Base-by-base conservation (phyloP, 2,329 filamentous ascomycete species). In the Westerdykella ornata region DNA sequence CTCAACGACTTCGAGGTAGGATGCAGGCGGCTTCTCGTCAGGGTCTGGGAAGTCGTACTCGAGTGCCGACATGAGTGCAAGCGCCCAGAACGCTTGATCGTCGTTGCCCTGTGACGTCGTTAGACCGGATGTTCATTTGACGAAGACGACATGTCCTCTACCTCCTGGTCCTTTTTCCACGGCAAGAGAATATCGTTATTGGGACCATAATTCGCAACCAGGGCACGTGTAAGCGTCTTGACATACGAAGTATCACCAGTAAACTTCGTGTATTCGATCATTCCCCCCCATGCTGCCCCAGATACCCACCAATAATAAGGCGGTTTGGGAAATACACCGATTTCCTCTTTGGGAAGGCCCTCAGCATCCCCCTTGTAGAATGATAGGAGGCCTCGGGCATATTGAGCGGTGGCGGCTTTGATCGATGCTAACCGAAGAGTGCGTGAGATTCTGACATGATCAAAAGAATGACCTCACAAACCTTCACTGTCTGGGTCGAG, bases 71-170 rank as follows among this genome's bases (percentile, higher is more conserved):
- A 88, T 74, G 46, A 80, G 74, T 12, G 80, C 73, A 18, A 85
- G 79, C 9, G 74, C 79, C 84, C 84, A 88, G 59, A 86, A 86
- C 22, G 78, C 80, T 57, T 86, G 80, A 56, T 88, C 84, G 51
- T 87, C 84, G 50, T 87, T 88, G 39, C 83, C 82, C 60, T 84
- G 38, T 16, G 35, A 3, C 19, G 4, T 3, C 2, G 30, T 47
- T 31, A 49, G 41, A 14, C 4, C 12, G 22, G 22, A 8, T 26
- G 6, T 5, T 18, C n/a, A 11, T 15, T n/a, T 8, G 8, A 8
- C 14, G 13, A n/a, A 29, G 16, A n/a, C 11, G 18, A 16, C 3
- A 4, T 30, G 15, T 31, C 51, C 15, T 7, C 30, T 44, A 60
- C 60, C 28, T 61, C 59, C 38, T 66, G 56, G 36, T 51, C 41